Evolutionary conservation across 2,329 filamentous ascomycete genomes (phyloP).

Genomic region (Clarireedia homoeocarpa): DNA sequence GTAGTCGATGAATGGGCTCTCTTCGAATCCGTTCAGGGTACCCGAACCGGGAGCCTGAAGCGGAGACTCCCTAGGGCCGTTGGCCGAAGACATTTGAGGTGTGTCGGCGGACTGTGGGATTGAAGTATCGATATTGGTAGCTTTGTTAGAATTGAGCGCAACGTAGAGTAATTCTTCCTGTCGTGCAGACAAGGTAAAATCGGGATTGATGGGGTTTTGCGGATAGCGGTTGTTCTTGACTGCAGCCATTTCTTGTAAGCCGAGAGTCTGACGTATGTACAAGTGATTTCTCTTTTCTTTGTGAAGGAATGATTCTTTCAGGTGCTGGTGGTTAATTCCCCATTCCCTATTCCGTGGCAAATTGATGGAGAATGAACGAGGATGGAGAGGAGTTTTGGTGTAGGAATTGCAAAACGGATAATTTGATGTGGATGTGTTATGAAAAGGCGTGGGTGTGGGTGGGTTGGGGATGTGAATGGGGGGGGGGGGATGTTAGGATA

Average conservation of each 20-base stretch:
- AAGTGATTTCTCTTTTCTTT: neutral
- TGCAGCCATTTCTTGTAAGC: neutral
- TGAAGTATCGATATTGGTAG: constrained; percentile 15
- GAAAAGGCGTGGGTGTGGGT: neutral
- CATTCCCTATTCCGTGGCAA: neutral
- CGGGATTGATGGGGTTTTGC: constrained; percentile 33
- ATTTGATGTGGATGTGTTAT: neutral
- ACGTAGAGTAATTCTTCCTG: constrained; percentile 71
- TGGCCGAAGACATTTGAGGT: constrained; percentile 38
- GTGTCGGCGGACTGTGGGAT: constrained; percentile 31
- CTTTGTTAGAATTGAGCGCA: constrained; percentile 62
- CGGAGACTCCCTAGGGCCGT: constrained; percentile 43
- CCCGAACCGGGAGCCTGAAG: constrained; percentile 36
- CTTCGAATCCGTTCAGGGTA: constrained; percentile 48
- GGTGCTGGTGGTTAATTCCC: neutral
- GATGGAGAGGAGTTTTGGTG: neutral
- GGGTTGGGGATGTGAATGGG: neutral
- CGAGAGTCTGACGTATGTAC: neutral
- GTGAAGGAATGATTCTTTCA: neutral
- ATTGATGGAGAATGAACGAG: neutral
- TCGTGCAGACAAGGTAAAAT: constrained; percentile 65
- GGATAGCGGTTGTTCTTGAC: neutral
- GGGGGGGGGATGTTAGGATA: neutral
- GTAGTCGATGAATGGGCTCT: constrained; percentile 79
- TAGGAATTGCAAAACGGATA: neutral